Evolutionary conservation across 2,329 filamentous ascomycete genomes (phyloP).

Genomic region (Beauveria caledonica): DNA sequence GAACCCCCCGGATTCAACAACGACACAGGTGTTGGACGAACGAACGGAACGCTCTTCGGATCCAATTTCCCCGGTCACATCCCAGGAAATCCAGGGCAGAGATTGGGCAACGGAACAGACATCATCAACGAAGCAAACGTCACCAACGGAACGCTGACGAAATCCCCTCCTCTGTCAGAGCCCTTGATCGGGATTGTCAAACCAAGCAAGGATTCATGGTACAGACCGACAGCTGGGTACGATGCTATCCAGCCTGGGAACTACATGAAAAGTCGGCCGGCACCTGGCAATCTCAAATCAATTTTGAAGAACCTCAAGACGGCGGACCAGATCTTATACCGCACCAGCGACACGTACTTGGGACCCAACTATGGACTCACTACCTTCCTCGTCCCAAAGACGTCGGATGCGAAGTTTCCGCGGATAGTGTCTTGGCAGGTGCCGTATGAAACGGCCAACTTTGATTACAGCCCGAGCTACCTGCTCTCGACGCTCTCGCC

Average conservation of each 20-base stretch:
- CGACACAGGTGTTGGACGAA: no score
- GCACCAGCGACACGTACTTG: slow-evolving; percentile 25
- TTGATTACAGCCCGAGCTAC: slow-evolving; percentile 30
- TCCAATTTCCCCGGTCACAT: no score
- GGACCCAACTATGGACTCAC: slow-evolving; percentile 27
- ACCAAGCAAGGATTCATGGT: slow-evolving; percentile 23
- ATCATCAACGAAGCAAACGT: no score
- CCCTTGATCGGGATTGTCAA: no score
- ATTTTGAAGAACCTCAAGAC: slow-evolving; percentile 4
- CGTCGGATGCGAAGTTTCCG: not conserved
- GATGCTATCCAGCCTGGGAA: not conserved
- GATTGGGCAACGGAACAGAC: no score
- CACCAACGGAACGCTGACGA: no score
- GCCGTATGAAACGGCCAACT: slow-evolving; percentile 26
- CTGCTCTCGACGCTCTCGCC: slow-evolving; percentile 15
- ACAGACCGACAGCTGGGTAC: slow-evolving; percentile 19
- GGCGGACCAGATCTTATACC: slow-evolving; percentile 28
- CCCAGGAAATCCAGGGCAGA: no score
- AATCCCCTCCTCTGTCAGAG: no score
- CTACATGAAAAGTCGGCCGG: slow-evolving; percentile 6
- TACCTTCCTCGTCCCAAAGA: slow-evolving; percentile 22
- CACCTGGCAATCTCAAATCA: slow-evolving; percentile 14
- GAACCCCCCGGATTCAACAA: no score
- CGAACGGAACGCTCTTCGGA: no score
- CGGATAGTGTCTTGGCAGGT: slow-evolving; percentile 30